Conservation (phyloP, 129 eudicot species). For the Logfia minima region DNA sequence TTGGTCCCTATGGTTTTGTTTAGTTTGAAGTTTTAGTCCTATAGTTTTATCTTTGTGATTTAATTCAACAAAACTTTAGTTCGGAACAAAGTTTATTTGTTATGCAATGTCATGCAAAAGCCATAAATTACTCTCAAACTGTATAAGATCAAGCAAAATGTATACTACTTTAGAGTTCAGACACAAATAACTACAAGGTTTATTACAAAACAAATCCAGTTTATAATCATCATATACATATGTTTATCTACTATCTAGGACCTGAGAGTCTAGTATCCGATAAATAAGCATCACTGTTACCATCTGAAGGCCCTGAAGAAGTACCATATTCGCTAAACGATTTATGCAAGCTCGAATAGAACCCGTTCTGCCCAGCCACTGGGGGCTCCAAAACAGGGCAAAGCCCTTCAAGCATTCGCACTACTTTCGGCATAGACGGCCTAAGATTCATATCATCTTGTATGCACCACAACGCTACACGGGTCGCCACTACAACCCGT, state of each 20-base stretch:
- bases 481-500: constrained; percentile 55
- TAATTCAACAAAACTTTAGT: not conserved
- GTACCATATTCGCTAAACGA: constrained; percentile 61
- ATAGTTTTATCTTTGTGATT: not conserved
- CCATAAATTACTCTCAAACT: no score
- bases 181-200: constrained; percentile 1
- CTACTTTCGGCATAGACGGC: constrained; percentile 63
- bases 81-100: no score
- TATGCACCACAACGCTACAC: constrained; percentile 91
- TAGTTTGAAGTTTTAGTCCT: no score
- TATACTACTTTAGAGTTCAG: not conserved
- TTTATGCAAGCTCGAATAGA: constrained; percentile 55
- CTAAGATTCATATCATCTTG: constrained; percentile 74
- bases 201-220: not conserved
- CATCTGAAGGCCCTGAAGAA: constrained; percentile 73
- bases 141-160: not conserved
- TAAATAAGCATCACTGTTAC: constrained; percentile 61
- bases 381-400: constrained; percentile 75
- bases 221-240: constrained; percentile 3
- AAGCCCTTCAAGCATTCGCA: constrained; percentile 81
- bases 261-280: constrained; percentile 79
- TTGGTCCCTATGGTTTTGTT: not conserved
- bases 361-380: constrained; percentile 42
- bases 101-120: no score
- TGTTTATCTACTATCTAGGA: constrained; percentile 51